These are phyloP conservation scores for Brassica nigra DNA, from an alignment of 345 rosid species.

Conservation along the genomic window DNA sequence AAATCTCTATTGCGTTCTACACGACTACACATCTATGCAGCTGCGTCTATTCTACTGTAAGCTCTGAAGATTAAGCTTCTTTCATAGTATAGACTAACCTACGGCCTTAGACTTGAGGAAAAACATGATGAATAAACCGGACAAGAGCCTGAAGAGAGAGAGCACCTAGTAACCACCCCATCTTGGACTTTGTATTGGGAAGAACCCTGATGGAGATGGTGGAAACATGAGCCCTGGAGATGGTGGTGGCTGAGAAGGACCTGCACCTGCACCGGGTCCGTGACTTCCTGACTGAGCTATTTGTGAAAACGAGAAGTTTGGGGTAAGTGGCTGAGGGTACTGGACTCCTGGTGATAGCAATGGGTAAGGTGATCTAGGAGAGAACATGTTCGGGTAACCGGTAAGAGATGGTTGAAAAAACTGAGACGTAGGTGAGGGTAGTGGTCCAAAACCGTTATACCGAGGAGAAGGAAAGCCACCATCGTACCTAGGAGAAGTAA, in stretches of 20 bases:
- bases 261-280: conserved; percentile 74
- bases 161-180: conserved; percentile 33
- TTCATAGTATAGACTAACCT: conserved; percentile 28
- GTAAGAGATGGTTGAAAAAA: conserved; percentile 74
- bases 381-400: conserved; percentile 58
- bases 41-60: conserved; percentile 28
- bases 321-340: conserved; percentile 75
- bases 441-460: conserved; percentile 59
- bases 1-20: conserved; percentile 4
- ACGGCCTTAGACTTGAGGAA: neutral
- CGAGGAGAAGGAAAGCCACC: conserved; percentile 49
- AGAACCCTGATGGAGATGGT: conserved; percentile 36
- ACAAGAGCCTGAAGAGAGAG: neutral
- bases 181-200: conserved; percentile 40
- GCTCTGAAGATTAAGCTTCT: conserved; percentile 28
- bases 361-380: conserved; percentile 77
- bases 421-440: conserved; percentile 85
- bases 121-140: neutral
- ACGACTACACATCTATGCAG: conserved; percentile 30
- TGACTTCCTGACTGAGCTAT: conserved; percentile 65
- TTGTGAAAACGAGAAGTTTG: conserved; percentile 76
- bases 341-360: conserved; percentile 75
- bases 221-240: conserved; percentile 77
- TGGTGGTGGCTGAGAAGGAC: conserved; percentile 67
- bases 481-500: conserved; percentile 50